Conservation (phyloP, 805 yeast genomes). For the Saccharomycopsis selenospora region DNA sequence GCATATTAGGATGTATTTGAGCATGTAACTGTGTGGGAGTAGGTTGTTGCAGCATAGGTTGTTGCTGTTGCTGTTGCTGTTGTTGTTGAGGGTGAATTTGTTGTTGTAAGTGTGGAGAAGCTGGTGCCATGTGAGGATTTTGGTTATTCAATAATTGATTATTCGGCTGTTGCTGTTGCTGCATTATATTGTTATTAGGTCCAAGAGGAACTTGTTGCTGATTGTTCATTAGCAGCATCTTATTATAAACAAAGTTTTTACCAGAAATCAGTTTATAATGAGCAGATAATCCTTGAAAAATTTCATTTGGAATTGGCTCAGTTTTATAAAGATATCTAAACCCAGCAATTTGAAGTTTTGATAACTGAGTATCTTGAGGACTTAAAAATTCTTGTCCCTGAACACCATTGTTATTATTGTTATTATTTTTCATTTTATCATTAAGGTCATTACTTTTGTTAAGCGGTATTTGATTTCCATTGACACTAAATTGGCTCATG, state of each 20-base stretch:
- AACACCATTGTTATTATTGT: conserved; percentile 7
- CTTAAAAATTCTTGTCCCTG: conserved; percentile 21
- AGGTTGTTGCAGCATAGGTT: conserved; percentile 19
- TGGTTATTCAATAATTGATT: not conserved
- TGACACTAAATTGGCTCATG: not conserved
- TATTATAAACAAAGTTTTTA: conserved; percentile 32
- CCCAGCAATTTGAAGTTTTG: conserved; percentile 18
- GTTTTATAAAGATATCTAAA: conserved; percentile 13
- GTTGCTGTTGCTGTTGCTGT: conserved; percentile 13
- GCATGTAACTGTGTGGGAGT: conserved; percentile 8
- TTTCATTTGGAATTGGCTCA: conserved; percentile 22
- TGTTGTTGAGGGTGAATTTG: not conserved
- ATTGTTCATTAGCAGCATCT: not conserved
- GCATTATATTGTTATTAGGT: not conserved
- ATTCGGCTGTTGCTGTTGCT: not conserved
- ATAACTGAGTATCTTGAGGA: conserved; percentile 11
- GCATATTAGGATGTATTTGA: not conserved
- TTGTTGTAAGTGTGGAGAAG: conserved; percentile 3
- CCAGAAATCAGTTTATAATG: conserved; percentile 38
- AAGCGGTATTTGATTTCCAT: too few species aligned
- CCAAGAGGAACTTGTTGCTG: not conserved
- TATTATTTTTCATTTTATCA: conserved; percentile 14
- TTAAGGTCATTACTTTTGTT: too few species aligned
- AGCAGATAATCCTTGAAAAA: conserved; percentile 21
- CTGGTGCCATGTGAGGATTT: not conserved